These are phyloP conservation scores for Neopestalotiopsis rosae DNA, from an alignment of 2,329 filamentous ascomycete genomes.

Conservation along the genomic window DNA sequence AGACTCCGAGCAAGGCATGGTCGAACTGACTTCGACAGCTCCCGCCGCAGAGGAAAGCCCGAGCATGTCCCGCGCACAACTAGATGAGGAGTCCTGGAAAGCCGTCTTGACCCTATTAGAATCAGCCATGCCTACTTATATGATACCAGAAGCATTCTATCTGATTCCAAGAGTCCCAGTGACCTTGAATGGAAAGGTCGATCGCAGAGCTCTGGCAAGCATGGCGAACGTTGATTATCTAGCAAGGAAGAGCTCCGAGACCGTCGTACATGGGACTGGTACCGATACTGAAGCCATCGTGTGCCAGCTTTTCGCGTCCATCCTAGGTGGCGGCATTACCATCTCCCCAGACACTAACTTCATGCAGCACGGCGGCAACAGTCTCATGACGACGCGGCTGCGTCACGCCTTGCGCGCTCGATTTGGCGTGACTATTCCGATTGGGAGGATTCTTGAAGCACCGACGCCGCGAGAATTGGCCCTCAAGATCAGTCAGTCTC, in stretches of 20 bases:
- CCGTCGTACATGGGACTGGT: not conserved
- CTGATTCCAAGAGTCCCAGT: not conserved
- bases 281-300: not conserved
- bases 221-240: not conserved
- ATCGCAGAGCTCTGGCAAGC: not conserved
- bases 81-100: not conserved
- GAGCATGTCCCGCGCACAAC: not conserved
- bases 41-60: not conserved
- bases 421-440: not conserved
- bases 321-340: not conserved
- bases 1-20: not conserved
- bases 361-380: not conserved
- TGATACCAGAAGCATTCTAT: not conserved
- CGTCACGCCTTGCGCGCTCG: not conserved
- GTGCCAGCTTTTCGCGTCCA: not conserved
- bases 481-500: not conserved
- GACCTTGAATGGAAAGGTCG: not conserved
- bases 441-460: not conserved
- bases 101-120: not conserved
- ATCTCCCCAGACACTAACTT: not conserved
- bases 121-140: not conserved
- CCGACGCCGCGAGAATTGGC: not conserved
- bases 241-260: not conserved
- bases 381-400: not conserved
- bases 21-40: not conserved